Conservation (phyloP, 345 rosid genomes). For the Arabis alpina region DNA sequence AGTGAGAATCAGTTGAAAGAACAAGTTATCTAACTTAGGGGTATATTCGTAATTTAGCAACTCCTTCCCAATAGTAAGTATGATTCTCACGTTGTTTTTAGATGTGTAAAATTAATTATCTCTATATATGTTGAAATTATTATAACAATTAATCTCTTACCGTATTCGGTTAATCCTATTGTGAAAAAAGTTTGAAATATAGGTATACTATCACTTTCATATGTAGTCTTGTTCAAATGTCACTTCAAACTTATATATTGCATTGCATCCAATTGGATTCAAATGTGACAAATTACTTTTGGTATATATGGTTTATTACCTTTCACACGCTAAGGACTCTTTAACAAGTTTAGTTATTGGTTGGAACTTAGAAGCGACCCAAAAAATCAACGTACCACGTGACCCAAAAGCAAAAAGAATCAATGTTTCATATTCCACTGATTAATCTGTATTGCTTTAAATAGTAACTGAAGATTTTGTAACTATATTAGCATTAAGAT, state of each 20-base stretch:
- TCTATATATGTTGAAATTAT: neutral
- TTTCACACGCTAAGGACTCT: neutral
- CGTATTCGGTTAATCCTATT: neutral
- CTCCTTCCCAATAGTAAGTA: neutral
- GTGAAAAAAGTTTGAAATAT: slow-evolving; percentile 5
- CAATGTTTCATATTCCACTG: slow-evolving; percentile 1
- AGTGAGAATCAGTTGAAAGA: slow-evolving; percentile 47
- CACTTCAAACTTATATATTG: neutral
- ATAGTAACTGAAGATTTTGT: neutral
- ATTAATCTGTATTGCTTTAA: neutral
- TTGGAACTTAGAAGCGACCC: neutral
- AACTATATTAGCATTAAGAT: slow-evolving; percentile 10
- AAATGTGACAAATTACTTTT: neutral
- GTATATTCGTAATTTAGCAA: neutral
- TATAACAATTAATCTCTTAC: neutral
- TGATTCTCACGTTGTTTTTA: neutral
- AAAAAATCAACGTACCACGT: slow-evolving; percentile 22
- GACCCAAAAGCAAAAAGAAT: neutral
- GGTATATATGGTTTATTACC: neutral
- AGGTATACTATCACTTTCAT: slow-evolving; percentile 6
- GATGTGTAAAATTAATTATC: neutral
- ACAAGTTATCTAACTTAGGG: slow-evolving; percentile 43
- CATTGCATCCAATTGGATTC: neutral
- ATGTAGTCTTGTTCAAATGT: too few relatives aligned
- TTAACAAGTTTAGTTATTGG: slow-evolving; percentile 1